Percentiles rank a stretch among this genome's conserved stretches.
Conservation (phyloP, 176 grass and related monocot genomes). For the Cymbopogon citratus region DNA sequence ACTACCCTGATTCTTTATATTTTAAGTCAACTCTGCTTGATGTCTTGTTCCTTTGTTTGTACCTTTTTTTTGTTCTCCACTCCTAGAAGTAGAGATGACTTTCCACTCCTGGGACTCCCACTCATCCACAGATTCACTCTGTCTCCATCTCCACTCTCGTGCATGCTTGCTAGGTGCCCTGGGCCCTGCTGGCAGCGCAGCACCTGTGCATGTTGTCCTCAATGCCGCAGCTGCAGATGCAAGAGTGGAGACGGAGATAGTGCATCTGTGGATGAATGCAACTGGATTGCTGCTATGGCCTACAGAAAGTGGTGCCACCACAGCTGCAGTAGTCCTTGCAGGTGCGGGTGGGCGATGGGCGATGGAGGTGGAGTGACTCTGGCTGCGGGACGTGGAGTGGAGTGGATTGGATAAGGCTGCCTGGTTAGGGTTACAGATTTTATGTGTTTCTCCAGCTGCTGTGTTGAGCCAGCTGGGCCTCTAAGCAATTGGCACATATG, state of each 20-base stretch:
- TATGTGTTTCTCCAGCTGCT: background rate
- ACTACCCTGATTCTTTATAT: background rate
- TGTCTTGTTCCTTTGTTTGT: slow-evolving; percentile 4
- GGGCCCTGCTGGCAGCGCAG: background rate
- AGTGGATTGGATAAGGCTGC: background rate
- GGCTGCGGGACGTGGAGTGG: background rate
- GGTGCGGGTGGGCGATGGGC: background rate
- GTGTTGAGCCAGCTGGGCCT: background rate
- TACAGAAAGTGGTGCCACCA: background rate
- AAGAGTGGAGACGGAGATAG: background rate
- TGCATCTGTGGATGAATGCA: background rate
- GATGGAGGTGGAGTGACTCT: background rate
- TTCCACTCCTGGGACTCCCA: background rate
- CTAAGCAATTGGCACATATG: background rate
- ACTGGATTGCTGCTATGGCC: background rate
- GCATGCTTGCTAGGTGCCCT: background rate
- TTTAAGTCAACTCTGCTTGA: background rate
- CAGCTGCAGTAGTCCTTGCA: background rate
- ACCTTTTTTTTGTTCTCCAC: background rate
- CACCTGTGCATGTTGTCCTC: background rate
- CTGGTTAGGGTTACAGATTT: background rate
- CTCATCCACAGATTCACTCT: background rate
- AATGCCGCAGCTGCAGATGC: background rate
- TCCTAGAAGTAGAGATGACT: background rate
- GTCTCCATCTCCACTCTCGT: background rate